Percentiles rank a stretch among this genome's conserved stretches.
Evolutionary conservation across 345 rosid genomes (phyloP).

Genomic region (Populus deltoides): DNA sequence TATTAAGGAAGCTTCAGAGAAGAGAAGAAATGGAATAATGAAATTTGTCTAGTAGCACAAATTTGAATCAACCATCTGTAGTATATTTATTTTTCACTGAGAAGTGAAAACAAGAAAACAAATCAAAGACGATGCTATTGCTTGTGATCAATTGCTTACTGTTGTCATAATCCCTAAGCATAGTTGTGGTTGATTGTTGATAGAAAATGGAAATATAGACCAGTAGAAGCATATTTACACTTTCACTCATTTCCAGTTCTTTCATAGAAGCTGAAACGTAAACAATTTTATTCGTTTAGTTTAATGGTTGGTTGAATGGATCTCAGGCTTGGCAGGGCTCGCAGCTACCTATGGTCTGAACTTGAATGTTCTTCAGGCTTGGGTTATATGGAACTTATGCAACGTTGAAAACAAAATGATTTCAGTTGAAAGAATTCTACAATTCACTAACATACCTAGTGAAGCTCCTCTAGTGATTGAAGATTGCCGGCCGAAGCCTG

Average conservation of each 20-base stretch:
- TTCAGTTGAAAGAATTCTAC: constrained; percentile 69
- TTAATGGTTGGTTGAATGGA: constrained; percentile 14
- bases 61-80: neutral
- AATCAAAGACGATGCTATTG: neutral
- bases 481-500: constrained; percentile 33
- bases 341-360: constrained; percentile 62
- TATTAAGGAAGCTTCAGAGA: neutral
- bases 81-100: neutral
- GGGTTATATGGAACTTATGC: constrained; percentile 78
- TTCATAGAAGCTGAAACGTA: neutral
- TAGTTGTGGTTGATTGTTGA: neutral
- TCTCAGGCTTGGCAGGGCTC: constrained; percentile 62
- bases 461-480: constrained; percentile 55
- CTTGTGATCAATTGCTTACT: neutral
- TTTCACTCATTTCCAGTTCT: neutral
- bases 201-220: neutral
- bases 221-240: neutral
- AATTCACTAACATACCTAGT: constrained; percentile 49
- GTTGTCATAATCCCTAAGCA: neutral
- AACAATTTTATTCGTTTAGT: neutral
- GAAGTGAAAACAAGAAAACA: neutral
- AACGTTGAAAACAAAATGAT: constrained; percentile 81
- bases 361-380: constrained; percentile 68
- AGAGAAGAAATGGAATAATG: neutral
- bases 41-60: neutral